Evolutionary conservation across 2,329 filamentous ascomycete species (phyloP).

Genomic region (Trichoderma harzianum): DNA sequence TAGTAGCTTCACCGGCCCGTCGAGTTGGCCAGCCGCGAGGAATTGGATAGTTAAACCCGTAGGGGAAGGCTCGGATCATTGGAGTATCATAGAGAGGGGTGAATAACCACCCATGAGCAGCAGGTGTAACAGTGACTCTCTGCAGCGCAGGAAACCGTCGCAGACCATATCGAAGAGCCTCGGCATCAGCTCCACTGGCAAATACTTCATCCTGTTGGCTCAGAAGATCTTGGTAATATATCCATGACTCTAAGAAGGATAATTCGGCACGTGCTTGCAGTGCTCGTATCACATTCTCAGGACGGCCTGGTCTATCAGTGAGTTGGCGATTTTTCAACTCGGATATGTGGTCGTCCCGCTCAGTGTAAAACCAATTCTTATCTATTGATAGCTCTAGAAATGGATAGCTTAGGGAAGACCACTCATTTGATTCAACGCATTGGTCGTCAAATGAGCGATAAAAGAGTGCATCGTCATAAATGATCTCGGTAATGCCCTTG

Average conservation of each 20-base stretch:
- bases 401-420: neutral
- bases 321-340: neutral
- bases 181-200: neutral
- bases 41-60: neutral
- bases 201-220: neutral
- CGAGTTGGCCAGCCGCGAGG: neutral
- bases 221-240: neutral
- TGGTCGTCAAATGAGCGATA: neutral
- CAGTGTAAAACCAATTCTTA: neutral
- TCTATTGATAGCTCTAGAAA: neutral
- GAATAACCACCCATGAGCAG: slow-evolving; percentile 36
- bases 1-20: neutral
- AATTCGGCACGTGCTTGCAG: slow-evolving; percentile 1
- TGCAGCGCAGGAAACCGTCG: slow-evolving; percentile 34
- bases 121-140: slow-evolving; percentile 38
- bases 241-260: neutral
- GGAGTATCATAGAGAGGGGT: slow-evolving; percentile 40
- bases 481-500: neutral
- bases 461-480: neutral
- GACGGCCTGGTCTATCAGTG: neutral
- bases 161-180: slow-evolving; percentile 31
- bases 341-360: neutral
- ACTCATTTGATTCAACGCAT: neutral
- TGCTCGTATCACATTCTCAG: neutral
- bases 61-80: slow-evolving; percentile 37